phyloP scores from a whole-genome alignment of 208 protist genomes.

The Acanthamoeba triangularis region DNA sequence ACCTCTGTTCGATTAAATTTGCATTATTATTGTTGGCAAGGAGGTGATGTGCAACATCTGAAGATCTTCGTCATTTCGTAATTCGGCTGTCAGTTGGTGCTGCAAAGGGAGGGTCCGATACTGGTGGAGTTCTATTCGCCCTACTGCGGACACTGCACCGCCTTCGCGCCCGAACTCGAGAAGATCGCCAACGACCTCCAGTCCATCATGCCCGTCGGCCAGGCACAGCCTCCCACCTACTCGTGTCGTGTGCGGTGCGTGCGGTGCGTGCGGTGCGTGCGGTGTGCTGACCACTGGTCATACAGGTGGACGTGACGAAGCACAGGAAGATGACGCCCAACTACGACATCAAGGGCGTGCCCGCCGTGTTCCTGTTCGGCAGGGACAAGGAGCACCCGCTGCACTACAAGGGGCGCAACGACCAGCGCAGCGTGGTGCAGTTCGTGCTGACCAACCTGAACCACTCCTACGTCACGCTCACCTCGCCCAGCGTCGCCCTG shows the following conservation, averaged over 20 bases:
- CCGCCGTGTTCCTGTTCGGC: neutral
- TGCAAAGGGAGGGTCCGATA: neutral
- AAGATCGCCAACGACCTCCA: neutral
- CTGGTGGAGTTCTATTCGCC: slow-evolving; percentile 10
- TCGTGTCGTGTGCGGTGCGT: too few relatives aligned
- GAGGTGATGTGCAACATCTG: too few relatives aligned
- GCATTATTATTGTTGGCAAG: neutral
- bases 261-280: too few relatives aligned
- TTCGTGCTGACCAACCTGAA: slow-evolving; percentile 19
- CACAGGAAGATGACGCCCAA: neutral
- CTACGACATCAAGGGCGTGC: slow-evolving; percentile 3
- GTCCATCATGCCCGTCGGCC: neutral
- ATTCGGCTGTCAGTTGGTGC: neutral
- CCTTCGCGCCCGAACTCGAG: neutral
- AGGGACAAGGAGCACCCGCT: neutral
- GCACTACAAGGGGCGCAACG: neutral
- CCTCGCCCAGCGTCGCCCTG: neutral
- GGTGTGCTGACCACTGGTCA: neutral
- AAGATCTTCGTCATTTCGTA: too few relatives aligned
- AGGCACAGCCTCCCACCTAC: neutral
- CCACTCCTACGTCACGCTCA: slow-evolving; percentile 7
- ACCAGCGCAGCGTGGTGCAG: neutral
- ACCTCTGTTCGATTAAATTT: neutral
- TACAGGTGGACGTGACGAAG: slow-evolving; percentile 31
- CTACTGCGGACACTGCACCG: slow-evolving; percentile 3